Evolutionary conservation across 2,329 filamentous ascomycete species (phyloP).

Genomic region (Tolypocladium ovalisporum): DNA sequence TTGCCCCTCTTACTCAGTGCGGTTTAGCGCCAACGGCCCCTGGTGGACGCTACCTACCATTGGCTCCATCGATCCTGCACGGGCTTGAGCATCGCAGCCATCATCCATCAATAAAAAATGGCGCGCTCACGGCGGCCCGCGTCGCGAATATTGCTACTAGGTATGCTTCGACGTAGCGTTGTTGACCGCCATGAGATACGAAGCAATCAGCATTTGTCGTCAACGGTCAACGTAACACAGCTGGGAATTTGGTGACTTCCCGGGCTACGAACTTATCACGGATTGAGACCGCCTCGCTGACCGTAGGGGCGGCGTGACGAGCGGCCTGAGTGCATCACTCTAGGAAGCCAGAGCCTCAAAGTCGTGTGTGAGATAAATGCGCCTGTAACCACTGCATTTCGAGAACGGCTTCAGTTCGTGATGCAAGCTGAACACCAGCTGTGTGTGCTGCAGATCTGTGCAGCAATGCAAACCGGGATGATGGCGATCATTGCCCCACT

Average conservation of each 20-base stretch:
- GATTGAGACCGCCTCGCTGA: background rate
- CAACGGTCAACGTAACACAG: too few relatives aligned
- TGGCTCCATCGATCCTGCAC: background rate
- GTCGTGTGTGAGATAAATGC: background rate
- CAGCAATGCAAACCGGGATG: too few relatives aligned
- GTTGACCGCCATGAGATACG: too few relatives aligned
- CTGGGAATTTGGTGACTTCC: too few relatives aligned
- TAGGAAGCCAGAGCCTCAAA: background rate
- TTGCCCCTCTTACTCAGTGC: constrained; percentile 20
- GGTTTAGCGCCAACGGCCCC: constrained; percentile 12
- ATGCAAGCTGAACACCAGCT: background rate
- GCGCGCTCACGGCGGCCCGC: too few relatives aligned
- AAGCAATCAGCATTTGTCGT: too few relatives aligned
- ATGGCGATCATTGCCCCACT: background rate
- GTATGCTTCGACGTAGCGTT: too few relatives aligned
- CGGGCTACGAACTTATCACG: too few relatives aligned
- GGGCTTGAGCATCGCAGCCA: background rate
- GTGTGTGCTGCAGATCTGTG: background rate
- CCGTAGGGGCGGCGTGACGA: background rate
- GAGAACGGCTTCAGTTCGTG: background rate
- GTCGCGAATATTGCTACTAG: too few relatives aligned
- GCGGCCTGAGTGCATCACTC: background rate
- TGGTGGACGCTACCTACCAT: background rate
- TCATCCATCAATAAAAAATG: background rate
- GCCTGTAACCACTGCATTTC: background rate